Evolutionary conservation across 495 filamentous ascomycete species (phyloP).

Genomic region (Hyaloscypha hepaticicola): DNA sequence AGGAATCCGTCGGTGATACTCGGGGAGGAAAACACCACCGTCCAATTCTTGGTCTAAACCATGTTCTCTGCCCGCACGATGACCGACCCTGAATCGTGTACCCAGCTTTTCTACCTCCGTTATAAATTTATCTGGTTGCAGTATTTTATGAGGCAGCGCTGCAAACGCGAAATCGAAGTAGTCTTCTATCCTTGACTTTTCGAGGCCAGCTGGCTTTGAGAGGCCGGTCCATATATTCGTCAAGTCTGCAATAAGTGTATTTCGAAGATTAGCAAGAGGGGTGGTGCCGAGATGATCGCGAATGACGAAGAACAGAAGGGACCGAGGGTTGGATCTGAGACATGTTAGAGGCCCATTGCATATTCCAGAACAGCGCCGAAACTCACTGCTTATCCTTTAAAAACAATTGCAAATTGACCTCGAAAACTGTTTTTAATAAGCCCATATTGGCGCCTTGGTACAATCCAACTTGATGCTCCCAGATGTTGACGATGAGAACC

Average conservation of each 20-base stretch:
- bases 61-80: conserved; percentile 55
- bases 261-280: conserved; percentile 81
- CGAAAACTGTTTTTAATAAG: conserved; percentile 94
- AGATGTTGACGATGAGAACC: conserved; percentile 97
- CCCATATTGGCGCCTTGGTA: conserved; percentile 99
- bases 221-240: conserved; percentile 88
- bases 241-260: conserved; percentile 87
- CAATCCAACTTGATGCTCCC: conserved; percentile 97
- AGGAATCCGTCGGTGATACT: conserved; percentile 93
- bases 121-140: conserved; percentile 91
- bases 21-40: conserved; percentile 82
- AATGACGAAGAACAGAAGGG: conserved; percentile 97
- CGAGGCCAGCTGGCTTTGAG: conserved; percentile 84
- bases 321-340: conserved; percentile 78
- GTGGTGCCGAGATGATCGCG: conserved; percentile 93
- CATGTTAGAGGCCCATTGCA: conserved; percentile 25
- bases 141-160: conserved; percentile 91
- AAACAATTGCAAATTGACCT: conserved; percentile 96
- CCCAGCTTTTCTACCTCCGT: conserved; percentile 76
- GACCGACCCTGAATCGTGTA: conserved; percentile 77
- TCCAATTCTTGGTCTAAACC: conserved; percentile 65
- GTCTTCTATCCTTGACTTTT: conserved; percentile 85
- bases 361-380: background rate
- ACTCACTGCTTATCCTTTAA: conserved; percentile 87
- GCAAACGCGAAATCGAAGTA: conserved; percentile 99